phyloP scores from a whole-genome alignment of 148 eudicot genomes.

The Beta vulgaris region DNA sequence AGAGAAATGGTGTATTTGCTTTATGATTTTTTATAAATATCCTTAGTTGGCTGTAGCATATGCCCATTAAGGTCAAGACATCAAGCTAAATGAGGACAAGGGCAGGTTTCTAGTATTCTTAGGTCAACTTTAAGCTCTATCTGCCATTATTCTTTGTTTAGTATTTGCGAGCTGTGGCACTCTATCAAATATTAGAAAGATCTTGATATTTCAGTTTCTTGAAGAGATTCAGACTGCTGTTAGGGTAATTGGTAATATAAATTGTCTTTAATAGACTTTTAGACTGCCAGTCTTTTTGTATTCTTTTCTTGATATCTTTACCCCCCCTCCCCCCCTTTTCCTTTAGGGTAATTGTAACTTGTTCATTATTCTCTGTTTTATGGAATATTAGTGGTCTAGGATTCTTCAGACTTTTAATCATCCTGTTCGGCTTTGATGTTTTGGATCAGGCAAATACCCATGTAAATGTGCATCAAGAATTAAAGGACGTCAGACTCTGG shows the following conservation, averaged over 20 bases:
- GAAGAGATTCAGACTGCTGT: background rate
- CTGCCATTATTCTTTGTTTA: background rate
- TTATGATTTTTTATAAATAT: background rate
- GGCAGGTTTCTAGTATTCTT: background rate
- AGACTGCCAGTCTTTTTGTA: background rate
- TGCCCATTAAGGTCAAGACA: background rate
- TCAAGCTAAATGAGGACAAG: background rate
- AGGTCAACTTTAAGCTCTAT: background rate
- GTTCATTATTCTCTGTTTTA: background rate
- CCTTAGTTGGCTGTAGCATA: background rate
- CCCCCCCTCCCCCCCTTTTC: no score
- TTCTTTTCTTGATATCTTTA: background rate
- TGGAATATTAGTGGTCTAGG: background rate
- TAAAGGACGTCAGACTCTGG: constrained; percentile 98
- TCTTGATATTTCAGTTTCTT: background rate
- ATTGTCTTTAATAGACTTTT: background rate
- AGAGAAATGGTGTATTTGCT: background rate
- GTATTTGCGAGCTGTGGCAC: background rate
- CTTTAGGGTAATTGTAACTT: background rate
- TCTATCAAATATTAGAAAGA: background rate
- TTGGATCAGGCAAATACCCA: constrained; percentile 91
- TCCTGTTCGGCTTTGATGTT: background rate
- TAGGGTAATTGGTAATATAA: background rate
- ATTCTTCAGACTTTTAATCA: constrained; percentile 6
- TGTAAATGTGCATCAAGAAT: constrained; percentile 81